Evolutionary conservation across 257 asterid species (phyloP).

Genomic region (Plantago elongata): DNA sequence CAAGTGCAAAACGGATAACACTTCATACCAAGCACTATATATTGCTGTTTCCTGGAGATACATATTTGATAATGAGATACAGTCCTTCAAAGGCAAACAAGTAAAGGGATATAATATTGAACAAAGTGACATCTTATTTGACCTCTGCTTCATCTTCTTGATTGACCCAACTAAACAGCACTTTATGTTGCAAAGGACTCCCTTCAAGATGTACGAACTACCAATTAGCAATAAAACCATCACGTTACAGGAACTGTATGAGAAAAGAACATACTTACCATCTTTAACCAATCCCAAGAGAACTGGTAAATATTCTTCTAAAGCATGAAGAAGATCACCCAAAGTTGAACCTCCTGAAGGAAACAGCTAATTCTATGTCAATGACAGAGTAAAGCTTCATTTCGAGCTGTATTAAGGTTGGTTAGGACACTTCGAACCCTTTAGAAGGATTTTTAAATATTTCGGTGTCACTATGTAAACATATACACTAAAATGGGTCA

Average conservation of each 20-base stretch:
- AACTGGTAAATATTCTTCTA: constrained; percentile 90
- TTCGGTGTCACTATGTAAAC: not conserved
- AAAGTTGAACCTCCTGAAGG: constrained; percentile 83
- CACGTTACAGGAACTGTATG: constrained; percentile 4
- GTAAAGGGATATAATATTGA: constrained; percentile 14
- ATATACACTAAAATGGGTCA: no score
- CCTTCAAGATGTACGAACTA: constrained; percentile 42
- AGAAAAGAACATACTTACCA: constrained; percentile 42
- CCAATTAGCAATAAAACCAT: constrained; percentile 21
- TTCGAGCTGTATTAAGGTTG: not conserved
- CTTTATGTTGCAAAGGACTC: constrained; percentile 81
- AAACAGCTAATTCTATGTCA: constrained; percentile 38
- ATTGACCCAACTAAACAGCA: constrained; percentile 86
- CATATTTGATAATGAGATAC: constrained; percentile 19
- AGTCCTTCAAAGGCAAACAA: constrained; percentile 15
- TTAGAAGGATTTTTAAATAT: not conserved
- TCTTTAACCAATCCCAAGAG: constrained; percentile 90
- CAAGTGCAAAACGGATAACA: constrained; percentile 90
- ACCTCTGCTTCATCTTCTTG: constrained; percentile 99
- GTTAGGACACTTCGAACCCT: not conserved
- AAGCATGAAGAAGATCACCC: constrained; percentile 92
- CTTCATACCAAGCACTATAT: constrained; percentile 90
- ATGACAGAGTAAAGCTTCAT: constrained; percentile 1
- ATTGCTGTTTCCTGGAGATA: constrained; percentile 78
- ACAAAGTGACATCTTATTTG: constrained; percentile 22